Percentiles rank a stretch among this genome's conserved stretches.
Conservation (phyloP, 768 basidiomycete genomes). For the Coprinopsis marcescibilis region DNA sequence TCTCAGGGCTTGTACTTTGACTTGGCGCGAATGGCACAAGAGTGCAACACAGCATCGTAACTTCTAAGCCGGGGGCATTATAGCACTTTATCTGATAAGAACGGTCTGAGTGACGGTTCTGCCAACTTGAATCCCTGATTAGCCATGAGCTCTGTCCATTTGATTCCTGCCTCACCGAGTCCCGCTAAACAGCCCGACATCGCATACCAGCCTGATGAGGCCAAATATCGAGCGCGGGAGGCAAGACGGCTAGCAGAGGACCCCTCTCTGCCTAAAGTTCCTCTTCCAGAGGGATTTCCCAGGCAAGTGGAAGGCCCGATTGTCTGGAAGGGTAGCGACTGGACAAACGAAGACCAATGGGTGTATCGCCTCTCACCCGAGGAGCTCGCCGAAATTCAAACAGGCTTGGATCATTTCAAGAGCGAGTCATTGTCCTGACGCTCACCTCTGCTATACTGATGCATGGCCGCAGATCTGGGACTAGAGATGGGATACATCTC, state of each 20-base stretch:
- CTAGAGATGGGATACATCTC: constrained; percentile 27
- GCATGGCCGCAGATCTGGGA: background rate
- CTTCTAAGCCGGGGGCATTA: no score
- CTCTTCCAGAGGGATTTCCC: constrained; percentile 35
- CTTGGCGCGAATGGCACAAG: no score
- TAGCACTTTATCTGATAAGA: no score
- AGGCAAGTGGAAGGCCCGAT: constrained; percentile 29
- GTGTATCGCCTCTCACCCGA: constrained; percentile 29
- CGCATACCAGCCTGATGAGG: constrained; percentile 36
- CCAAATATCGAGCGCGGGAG: constrained; percentile 32
- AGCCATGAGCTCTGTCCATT: no score
- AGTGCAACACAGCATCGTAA: no score
- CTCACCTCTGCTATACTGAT: background rate
- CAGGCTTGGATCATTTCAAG: constrained; percentile 34
- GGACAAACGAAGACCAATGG: constrained; percentile 37
- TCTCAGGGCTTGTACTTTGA: no score
- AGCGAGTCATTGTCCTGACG: constrained; percentile 17
- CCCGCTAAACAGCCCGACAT: constrained; percentile 34
- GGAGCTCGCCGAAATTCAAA: constrained; percentile 34
- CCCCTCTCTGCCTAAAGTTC: constrained; percentile 25
- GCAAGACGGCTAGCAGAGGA: constrained; percentile 33
- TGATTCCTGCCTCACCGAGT: no score
- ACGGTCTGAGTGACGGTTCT: no score
- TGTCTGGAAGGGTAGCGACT: constrained; percentile 43
- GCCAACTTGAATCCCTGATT: no score